These are phyloP conservation scores for Acer saccharum DNA, from an alignment of 345 rosid genomes.

Conservation along the genomic window DNA sequence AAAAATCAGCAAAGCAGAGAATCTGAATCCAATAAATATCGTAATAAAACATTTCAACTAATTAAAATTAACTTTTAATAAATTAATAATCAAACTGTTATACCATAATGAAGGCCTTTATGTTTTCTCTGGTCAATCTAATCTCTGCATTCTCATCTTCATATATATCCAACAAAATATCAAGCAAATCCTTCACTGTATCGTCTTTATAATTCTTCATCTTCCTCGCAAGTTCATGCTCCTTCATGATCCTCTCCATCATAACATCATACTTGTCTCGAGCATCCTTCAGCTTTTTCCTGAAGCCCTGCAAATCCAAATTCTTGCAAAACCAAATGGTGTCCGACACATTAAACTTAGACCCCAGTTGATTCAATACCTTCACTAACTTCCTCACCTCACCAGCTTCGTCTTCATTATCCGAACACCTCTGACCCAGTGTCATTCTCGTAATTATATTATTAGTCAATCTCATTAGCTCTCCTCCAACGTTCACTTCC, in stretches of 20 bases:
- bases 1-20: not conserved
- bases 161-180: constrained; percentile 60
- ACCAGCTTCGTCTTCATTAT: constrained; percentile 36
- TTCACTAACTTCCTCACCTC: constrained; percentile 58
- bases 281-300: constrained; percentile 61
- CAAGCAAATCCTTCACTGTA: constrained; percentile 50
- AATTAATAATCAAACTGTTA: constrained; percentile 4
- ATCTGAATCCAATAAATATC: too few relatives aligned
- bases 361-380: constrained; percentile 58
- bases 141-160: constrained; percentile 67
- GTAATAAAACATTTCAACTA: too few relatives aligned
- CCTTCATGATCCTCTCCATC: constrained; percentile 68
- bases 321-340: constrained; percentile 67
- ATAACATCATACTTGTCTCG: constrained; percentile 55
- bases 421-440: constrained; percentile 48
- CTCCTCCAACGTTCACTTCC: constrained; percentile 44
- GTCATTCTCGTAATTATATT: constrained; percentile 65
- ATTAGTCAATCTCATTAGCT: constrained; percentile 62
- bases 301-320: constrained; percentile 63
- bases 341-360: constrained; percentile 61
- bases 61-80: too few relatives aligned
- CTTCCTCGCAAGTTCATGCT: constrained; percentile 47
- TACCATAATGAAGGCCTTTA: constrained; percentile 80
- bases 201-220: constrained; percentile 17
- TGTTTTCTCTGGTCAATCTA: constrained; percentile 63